Conservation (phyloP, 2,329 filamentous ascomycete species). For the Dothiorella sarmentorum region DNA sequence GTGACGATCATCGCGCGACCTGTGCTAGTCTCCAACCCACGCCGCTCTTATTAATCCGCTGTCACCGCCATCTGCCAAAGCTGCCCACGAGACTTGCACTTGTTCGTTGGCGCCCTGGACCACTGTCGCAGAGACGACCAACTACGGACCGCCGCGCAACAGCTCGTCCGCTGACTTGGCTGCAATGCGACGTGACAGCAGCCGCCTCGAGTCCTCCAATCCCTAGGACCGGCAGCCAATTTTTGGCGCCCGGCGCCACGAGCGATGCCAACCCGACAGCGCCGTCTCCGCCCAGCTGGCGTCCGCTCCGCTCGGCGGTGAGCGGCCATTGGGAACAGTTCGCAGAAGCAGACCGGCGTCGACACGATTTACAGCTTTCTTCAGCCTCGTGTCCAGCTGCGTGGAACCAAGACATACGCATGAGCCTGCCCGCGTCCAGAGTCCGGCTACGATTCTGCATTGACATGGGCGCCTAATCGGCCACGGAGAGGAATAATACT, state of each 20-base stretch:
- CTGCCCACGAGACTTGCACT: not conserved
- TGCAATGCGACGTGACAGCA: not conserved
- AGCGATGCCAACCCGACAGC: not conserved
- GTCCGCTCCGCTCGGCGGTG: conserved; percentile 9
- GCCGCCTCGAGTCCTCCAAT: not conserved
- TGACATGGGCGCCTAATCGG: not conserved
- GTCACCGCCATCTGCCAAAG: conserved; percentile 11
- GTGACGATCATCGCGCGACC: conserved; percentile 6
- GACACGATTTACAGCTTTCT: not conserved
- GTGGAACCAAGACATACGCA: not conserved
- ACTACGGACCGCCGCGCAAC: not conserved
- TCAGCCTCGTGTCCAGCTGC: not conserved
- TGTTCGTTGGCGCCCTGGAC: no score
- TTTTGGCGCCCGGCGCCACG: not conserved
- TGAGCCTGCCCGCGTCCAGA: conserved; percentile 6
- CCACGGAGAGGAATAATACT: not conserved
- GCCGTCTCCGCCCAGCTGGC: not conserved
- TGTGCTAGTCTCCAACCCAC: not conserved
- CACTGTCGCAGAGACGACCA: not conserved
- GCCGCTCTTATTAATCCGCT: not conserved
- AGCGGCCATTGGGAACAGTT: not conserved
- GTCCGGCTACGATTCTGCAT: not conserved
- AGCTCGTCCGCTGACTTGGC: not conserved
- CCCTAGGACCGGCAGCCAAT: not conserved
- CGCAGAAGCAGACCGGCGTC: not conserved